Evolutionary conservation across 495 filamentous ascomycete genomes (phyloP), one percentile per base, ranked within the genome.

Genomic region (Tirmania nivea): DNA sequence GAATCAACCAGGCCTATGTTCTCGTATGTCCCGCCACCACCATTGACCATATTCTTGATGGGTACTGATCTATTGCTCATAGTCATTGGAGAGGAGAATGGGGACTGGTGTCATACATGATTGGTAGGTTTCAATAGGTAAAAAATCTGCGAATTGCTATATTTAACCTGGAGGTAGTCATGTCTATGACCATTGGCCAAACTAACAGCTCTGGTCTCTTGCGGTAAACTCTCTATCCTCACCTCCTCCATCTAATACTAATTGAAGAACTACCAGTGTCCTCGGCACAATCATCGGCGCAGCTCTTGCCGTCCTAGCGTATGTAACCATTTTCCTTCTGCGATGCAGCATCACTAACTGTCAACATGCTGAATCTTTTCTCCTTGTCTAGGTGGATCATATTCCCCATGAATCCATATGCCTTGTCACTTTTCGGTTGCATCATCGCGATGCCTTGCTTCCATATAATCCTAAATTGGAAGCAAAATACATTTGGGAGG

Each of bases 21-120:
- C 17, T 14, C 39, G 39, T 45, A 83, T 86, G 0, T 19, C 17
- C 25, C 2, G 25, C 25, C 25, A 25, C 5, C 25, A 25, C 7
- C 25, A 31, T 1, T 31, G 25, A 31, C 25, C 25, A 3, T 31
- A 7, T 31, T 31, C 7, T 31, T 31, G 25, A 31, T 31, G 2
- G 25, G 25, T 31, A 31, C 25, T 45, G 39, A 45, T 19, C 17
- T 45, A 14, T 45, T 45, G 12, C 3, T 14, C 5, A 45, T 45
- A 45, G 39, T 19, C 83, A 82, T 58, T 97, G 88, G 87, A 72
- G 89, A 59, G 90, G 89, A 1, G 90, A 97, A 73, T 97, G 90
- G 90, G 90, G 89, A 11, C 71, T 96, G 1, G 65, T 96, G 37
- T 94, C 89, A 0, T 97, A 94, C 69, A 97, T 97, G 90, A 75